phyloP scores from a whole-genome alignment of 352 stramenopile genomes.

The Pythium graminicola region DNA sequence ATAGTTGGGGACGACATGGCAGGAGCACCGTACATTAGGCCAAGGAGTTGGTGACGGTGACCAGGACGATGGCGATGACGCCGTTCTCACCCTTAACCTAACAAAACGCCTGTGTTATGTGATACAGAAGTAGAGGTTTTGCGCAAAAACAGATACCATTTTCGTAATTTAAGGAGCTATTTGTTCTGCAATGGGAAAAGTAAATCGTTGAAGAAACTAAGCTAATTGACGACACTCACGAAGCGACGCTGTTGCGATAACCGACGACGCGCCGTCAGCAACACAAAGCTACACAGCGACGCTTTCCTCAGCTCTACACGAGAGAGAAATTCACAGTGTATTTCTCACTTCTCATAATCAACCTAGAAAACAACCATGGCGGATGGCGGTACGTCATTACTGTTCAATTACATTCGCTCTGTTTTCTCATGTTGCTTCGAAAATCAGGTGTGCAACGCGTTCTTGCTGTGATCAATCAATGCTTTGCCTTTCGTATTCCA shows the following conservation, averaged over 20 bases:
- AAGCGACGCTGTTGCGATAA: no score
- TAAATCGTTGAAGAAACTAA: neutral
- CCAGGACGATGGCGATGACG: conserved; percentile 13
- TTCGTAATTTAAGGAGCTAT: no score
- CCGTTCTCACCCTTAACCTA: no score
- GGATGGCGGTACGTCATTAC: conserved; percentile 13
- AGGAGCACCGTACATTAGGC: neutral
- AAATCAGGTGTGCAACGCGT: conserved; percentile 53
- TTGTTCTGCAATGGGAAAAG: no score
- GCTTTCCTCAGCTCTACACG: no score
- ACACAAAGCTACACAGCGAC: no score
- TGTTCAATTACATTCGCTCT: neutral
- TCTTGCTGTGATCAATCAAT: conserved; percentile 59
- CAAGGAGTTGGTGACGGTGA: neutral
- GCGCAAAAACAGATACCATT: no score
- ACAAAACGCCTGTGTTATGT: conserved; percentile 2
- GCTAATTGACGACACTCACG: neutral
- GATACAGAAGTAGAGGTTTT: neutral
- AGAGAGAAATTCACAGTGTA: no score
- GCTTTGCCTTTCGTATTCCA: conserved; percentile 66
- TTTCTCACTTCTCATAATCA: no score
- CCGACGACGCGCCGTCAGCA: no score
- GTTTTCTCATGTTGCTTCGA: no score
- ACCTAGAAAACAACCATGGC: conserved; percentile 1
- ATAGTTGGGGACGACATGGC: neutral